Percentiles rank a stretch among this genome's conserved stretches.
Conservation (phyloP, 1,139 yeast species). For the Diutina siamensis region DNA sequence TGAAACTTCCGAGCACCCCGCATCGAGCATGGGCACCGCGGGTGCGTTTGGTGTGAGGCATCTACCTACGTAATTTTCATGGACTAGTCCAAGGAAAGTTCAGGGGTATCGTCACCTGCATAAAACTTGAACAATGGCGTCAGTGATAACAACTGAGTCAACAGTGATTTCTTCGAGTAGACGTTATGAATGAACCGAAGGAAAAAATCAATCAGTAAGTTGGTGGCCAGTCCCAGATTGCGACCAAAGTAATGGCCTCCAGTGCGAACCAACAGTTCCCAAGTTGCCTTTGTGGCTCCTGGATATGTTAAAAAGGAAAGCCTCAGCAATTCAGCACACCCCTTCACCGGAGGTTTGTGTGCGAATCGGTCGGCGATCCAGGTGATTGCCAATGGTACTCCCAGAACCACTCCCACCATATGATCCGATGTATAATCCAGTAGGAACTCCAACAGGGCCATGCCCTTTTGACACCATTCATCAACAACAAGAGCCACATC, state of each 20-base stretch:
- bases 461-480: conserved; percentile 1
- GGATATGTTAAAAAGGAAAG: neutral
- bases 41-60: too few relatives aligned
- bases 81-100: neutral
- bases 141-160: neutral
- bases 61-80: too few relatives aligned
- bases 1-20: neutral
- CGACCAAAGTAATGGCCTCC: conserved; percentile 3
- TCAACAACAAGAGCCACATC: neutral
- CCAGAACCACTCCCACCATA: conserved; percentile 3
- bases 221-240: neutral
- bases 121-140: neutral
- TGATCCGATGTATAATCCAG: neutral
- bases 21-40: too few relatives aligned
- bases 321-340: neutral
- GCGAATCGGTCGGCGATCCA: conserved; percentile 3
- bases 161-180: neutral
- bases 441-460: neutral
- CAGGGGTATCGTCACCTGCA: neutral
- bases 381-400: conserved; percentile 3
- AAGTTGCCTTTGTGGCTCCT: conserved; percentile 1
- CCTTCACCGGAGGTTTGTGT: neutral
- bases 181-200: neutral
- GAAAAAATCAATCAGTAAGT: neutral
- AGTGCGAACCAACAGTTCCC: neutral